phyloP scores from a whole-genome alignment of 306 rosid genomes.

The Lathyrus tuberosus region DNA sequence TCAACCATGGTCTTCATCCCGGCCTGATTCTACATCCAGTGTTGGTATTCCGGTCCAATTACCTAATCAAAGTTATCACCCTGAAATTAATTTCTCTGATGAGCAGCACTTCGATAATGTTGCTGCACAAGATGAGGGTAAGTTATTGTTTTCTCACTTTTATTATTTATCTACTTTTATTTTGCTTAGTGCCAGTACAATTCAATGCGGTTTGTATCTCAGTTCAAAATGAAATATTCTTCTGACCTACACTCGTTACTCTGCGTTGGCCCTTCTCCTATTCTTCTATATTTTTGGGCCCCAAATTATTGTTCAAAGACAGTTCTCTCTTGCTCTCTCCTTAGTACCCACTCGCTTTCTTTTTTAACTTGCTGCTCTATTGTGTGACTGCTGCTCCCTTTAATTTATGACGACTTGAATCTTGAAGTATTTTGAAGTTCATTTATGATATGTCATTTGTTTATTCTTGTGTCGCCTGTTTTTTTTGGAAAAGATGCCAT shows the following conservation, averaged over 20 bases:
- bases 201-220: neutral
- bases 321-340: neutral
- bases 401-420: neutral
- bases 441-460: neutral
- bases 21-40: slow-evolving; percentile 44
- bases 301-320: neutral
- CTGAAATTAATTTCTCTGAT: slow-evolving; percentile 49
- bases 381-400: neutral
- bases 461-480: neutral
- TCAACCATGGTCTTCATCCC: slow-evolving; percentile 53
- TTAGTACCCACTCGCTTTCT: neutral
- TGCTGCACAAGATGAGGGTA: slow-evolving; percentile 57
- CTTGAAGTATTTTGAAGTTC: neutral
- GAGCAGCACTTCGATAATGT: slow-evolving; percentile 49
- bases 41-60: slow-evolving; percentile 42
- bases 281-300: neutral
- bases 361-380: neutral
- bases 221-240: neutral
- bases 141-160: slow-evolving; percentile 26
- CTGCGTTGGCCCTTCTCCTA: neutral
- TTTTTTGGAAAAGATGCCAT: neutral
- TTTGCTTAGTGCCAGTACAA: slow-evolving; percentile 11
- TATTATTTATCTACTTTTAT: slow-evolving; percentile 15
- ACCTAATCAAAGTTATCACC: slow-evolving; percentile 43
- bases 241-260: neutral